phyloP scores from a whole-genome alignment of 331 rosid genomes.

The Telfairia occidentalis region DNA sequence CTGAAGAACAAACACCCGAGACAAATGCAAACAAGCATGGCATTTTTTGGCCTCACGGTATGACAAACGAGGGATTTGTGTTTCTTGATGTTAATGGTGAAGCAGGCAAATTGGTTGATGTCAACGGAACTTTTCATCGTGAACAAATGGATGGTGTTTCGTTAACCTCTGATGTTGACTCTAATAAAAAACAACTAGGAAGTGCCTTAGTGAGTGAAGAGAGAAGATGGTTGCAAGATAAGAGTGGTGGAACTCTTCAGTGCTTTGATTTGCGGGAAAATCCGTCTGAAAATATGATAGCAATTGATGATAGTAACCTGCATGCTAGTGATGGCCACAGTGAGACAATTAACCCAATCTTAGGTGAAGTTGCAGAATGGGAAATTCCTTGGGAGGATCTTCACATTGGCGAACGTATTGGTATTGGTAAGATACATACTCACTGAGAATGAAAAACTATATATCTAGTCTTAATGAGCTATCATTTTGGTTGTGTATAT shows the following conservation, averaged over 20 bases:
- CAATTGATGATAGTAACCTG: constrained; percentile 22
- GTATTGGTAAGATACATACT: constrained; percentile 61
- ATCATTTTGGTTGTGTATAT: not conserved
- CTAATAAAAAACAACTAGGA: constrained; percentile 30
- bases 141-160: constrained; percentile 26
- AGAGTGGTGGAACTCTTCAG: constrained; percentile 21
- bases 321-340: constrained; percentile 26
- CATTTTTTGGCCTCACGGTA: constrained; percentile 21
- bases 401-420: constrained; percentile 89
- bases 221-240: constrained; percentile 21
- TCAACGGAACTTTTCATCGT: constrained; percentile 23
- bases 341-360: constrained; percentile 40
- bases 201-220: constrained; percentile 24
- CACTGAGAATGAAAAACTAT: not conserved
- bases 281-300: constrained; percentile 26
- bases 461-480: not conserved
- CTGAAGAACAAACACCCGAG: constrained; percentile 31
- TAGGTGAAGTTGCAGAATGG: constrained; percentile 74
- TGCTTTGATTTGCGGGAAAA: constrained; percentile 25
- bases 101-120: constrained; percentile 28
- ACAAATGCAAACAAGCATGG: constrained; percentile 15
- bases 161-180: constrained; percentile 23
- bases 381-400: constrained; percentile 98
- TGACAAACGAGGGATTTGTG: constrained; percentile 25
- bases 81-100: constrained; percentile 25